Base-by-base conservation (phyloP, 2,329 filamentous ascomycete species). In the Arthrobotrys sphaeroides region DNA sequence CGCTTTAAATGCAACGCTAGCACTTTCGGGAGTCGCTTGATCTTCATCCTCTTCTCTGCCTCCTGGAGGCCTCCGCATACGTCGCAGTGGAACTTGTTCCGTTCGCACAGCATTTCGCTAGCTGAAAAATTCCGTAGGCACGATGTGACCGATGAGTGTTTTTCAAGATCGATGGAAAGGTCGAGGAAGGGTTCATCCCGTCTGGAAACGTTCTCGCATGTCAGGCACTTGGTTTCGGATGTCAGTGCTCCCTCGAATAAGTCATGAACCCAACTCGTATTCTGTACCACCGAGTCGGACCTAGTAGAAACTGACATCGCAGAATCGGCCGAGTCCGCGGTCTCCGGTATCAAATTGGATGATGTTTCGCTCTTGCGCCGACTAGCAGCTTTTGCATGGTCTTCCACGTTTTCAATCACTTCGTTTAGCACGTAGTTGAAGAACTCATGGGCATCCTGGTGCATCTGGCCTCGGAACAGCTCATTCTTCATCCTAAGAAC, bases 51-150 rank as follows among this genome's bases (percentile, higher is more conserved):
- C 85, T 98, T 99, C 83, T 99, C 95, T 0, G 95, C 95, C 83
- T 99, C 95, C 83, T 99, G 95, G 66, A 99, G 85, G 1, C 95
- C 95, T 62, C 95, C 95, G 79, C 95, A 99, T 80, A 94, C 94
- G 82, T 99, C 95, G 83, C 95, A 99, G 81, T 99, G 94, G 79
- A 99, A 99, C 82, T 99, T 99, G 85, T 99, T 98, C 75, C 94
- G 88, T 84, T 99, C 95, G 81, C 95, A 98, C 70, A 99, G 87
- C 93, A 98, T 97, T 83, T 99, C 95, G 80, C 98, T 95, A 49
- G 95, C 93, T 0, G 95, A 99, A 80, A 99, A 99, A 80, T 97
- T 97, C 73, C 92, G 88, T 78, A 99, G 84, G 82, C 95, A 99
- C 24, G 95, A 94, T 1, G 95, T 98, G 2, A 99, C 95, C 0